These are phyloP conservation scores for Aspergillus ruber DNA, from an alignment of 2,329 filamentous ascomycete genomes.

Conservation along the genomic window DNA sequence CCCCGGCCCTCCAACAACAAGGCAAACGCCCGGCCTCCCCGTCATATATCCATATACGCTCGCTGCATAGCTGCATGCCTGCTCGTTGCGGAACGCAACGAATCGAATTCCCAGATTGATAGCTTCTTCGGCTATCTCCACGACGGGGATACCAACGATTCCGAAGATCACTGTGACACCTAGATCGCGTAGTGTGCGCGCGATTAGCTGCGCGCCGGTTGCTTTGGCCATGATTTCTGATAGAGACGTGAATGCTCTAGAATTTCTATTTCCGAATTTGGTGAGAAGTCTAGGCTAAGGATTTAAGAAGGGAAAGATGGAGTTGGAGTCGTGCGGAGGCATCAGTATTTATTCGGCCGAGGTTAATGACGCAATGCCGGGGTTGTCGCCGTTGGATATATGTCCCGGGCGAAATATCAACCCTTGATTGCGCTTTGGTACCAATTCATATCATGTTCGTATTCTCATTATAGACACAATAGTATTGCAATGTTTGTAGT, in stretches of 20 bases:
- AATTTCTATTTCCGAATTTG: background rate
- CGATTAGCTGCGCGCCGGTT: constrained; percentile 43
- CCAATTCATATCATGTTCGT: too few relatives aligned
- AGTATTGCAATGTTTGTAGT: too few relatives aligned
- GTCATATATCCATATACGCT: constrained; percentile 55
- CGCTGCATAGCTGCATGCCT: constrained; percentile 53
- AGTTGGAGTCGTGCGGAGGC: background rate
- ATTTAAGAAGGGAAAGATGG: background rate
- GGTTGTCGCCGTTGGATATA: background rate
- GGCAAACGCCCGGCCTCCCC: constrained; percentile 50
- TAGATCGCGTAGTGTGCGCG: constrained; percentile 43
- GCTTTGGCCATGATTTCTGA: constrained; percentile 15
- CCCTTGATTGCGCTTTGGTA: too few relatives aligned
- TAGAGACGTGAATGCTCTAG: background rate
- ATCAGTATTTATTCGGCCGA: background rate
- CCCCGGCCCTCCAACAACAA: constrained; percentile 55
- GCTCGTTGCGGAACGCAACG: constrained; percentile 54
- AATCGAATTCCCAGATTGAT: constrained; percentile 53
- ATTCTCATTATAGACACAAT: too few relatives aligned
- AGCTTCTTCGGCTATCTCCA: constrained; percentile 53
- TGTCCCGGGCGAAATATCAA: background rate
- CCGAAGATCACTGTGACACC: constrained; percentile 49
- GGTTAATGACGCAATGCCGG: constrained; percentile 3
- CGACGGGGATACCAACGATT: constrained; percentile 50
- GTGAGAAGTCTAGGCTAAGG: background rate